phyloP scores from a whole-genome alignment of 106 monocot species.

The Allium sativum region DNA sequence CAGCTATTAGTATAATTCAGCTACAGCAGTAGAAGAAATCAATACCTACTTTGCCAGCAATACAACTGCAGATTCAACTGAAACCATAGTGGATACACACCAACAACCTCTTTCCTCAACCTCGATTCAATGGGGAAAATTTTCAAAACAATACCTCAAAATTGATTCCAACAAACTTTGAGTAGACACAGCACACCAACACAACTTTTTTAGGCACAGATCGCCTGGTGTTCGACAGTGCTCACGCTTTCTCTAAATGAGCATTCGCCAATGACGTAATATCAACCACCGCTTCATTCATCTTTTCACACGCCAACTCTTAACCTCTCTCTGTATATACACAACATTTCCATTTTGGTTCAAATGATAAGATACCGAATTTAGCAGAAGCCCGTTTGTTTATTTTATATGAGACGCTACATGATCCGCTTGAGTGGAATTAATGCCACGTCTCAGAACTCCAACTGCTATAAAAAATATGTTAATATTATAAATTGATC shows the following conservation, averaged over 20 bases:
- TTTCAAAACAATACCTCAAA: slow-evolving; percentile 41
- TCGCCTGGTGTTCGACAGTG: slow-evolving; percentile 25
- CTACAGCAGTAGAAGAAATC: too few species aligned
- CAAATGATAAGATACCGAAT: slow-evolving; percentile 68
- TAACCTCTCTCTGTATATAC: slow-evolving; percentile 59
- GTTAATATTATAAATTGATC: too few species aligned
- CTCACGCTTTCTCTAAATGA: slow-evolving; percentile 67
- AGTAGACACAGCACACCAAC: slow-evolving; percentile 56
- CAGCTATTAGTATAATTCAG: too few species aligned
- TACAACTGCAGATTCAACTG: slow-evolving; percentile 89
- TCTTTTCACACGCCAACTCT: slow-evolving; percentile 35
- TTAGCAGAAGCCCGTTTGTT: slow-evolving; percentile 81
- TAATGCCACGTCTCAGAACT: too few species aligned
- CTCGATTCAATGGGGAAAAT: slow-evolving; percentile 99
- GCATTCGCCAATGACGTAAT: slow-evolving; percentile 50
- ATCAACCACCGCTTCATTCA: slow-evolving; percentile 65
- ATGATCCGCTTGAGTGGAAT: slow-evolving; percentile 70
- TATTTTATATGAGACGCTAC: slow-evolving; percentile 90
- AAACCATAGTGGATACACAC: slow-evolving; percentile 73
- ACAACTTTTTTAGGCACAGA: slow-evolving; percentile 51
- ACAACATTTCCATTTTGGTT: slow-evolving; percentile 40
- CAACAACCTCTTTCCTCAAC: slow-evolving; percentile 46
- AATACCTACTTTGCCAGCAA: slow-evolving; percentile 60
- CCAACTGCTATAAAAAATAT: too few species aligned
- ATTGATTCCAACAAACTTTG: slow-evolving; percentile 67